These are phyloP conservation scores for Cercospora sp. DNA, from an alignment of 2,329 filamentous ascomycete genomes.

Conservation along the genomic window DNA sequence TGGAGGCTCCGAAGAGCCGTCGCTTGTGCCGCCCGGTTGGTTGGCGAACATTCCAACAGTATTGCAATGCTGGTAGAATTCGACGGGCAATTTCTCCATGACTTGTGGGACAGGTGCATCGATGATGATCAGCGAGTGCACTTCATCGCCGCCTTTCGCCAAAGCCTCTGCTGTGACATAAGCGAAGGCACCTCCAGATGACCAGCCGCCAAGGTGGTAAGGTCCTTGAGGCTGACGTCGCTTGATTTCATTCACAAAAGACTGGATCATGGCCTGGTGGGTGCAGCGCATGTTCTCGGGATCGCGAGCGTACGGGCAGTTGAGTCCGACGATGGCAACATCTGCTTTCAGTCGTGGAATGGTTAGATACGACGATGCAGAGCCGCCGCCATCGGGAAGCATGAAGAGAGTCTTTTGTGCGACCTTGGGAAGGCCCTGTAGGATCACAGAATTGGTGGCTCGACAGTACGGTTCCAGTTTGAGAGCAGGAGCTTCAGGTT, in stretches of 20 bases:
- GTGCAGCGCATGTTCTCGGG: constrained; percentile 16
- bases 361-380: constrained; percentile 49
- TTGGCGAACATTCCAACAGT: neutral
- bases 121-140: constrained; percentile 4
- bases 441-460: constrained; percentile 16
- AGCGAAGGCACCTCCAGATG: constrained; percentile 25
- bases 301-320: constrained; percentile 42
- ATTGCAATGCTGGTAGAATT: constrained; percentile 44
- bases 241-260: constrained; percentile 38
- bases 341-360: constrained; percentile 37
- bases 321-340: constrained; percentile 43
- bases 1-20: constrained; percentile 35
- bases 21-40: neutral
- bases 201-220: constrained; percentile 42
- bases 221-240: constrained; percentile 37
- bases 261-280: constrained; percentile 3
- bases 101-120: constrained; percentile 28
- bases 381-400: constrained; percentile 52
- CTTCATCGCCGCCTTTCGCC: neutral
- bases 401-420: constrained; percentile 34
- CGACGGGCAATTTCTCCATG: constrained; percentile 55
- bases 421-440: constrained; percentile 25
- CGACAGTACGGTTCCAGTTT: neutral
- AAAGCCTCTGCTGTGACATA: constrained; percentile 13
- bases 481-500: neutral